Base-by-base conservation (phyloP, 371 early-diverging fungal species). In the Apophysomyces trapeziformis region DNA sequence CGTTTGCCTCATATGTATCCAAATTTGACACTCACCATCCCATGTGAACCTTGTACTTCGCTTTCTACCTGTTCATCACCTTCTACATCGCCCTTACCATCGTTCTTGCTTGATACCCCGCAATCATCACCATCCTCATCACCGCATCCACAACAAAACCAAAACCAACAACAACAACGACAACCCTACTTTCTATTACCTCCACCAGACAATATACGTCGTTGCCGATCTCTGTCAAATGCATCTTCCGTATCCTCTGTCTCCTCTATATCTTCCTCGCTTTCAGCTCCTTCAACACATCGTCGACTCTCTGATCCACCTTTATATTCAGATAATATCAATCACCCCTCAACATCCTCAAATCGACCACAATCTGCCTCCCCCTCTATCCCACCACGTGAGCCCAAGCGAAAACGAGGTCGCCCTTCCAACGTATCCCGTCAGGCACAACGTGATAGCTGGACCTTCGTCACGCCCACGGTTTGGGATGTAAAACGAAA, bases 401-500 rank as follows among this genome's bases (percentile, higher is more conserved):
- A 50, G 54, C 38, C 66, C 38, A 75, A 76, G 57, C 68, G 79
- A 44, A 77, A 76, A 66, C 70, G 82, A 64, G 82, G 82, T 7
- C 67, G 82, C 38, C 82, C 82, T 11, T 76, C 79, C 45, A 78
- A 77, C 66, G 68, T 74, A 32, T 60, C 72, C 18, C 69, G 75
- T 9, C 74, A 74, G 16, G 71, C 59, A 9, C 63, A 54, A 36
- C 63, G 65, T 47, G 72, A 74, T 37, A 67, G 66, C 36, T 73
- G 67, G 68, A 73, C 74, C 0, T 75, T 75, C 67, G 69, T 75
- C 26, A 75, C 75, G 7, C 75, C 75, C 4, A 75, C 75, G 8
- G 75, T 75, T 8, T 75, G 75, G 71, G 75, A 75, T 18, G 75
- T 75, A 36, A 71, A 67, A 41, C 63, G 67, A 43, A 50, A 32